These are phyloP conservation scores for Aspergillus sclerotioniger DNA, from an alignment of 495 filamentous ascomycete species.

Conservation along the genomic window DNA sequence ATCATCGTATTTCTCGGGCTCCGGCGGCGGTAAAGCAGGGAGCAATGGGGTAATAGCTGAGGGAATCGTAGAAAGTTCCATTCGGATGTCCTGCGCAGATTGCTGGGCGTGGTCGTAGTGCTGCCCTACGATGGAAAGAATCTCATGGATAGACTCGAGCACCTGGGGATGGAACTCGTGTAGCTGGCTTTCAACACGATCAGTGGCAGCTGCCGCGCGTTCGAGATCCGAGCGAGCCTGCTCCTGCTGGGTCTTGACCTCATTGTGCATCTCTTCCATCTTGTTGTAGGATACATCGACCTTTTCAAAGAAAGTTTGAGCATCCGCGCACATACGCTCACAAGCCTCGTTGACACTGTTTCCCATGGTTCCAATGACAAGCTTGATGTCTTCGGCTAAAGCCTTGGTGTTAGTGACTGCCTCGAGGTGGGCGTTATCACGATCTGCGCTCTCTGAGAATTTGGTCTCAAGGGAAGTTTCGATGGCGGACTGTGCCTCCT, in stretches of 20 bases:
- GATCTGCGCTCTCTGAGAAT: constrained; percentile 63
- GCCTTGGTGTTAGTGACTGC: constrained; percentile 68
- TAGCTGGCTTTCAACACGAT: constrained; percentile 70
- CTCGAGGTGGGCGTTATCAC: constrained; percentile 64
- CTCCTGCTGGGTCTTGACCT: constrained; percentile 71
- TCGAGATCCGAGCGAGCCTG: constrained; percentile 73
- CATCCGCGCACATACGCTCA: constrained; percentile 80
- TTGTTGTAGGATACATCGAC: constrained; percentile 75
- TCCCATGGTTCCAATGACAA: constrained; percentile 80
- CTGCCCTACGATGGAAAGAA: constrained; percentile 74
- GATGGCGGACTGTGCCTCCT: constrained; percentile 68
- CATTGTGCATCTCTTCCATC: constrained; percentile 70
- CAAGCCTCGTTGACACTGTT: constrained; percentile 77
- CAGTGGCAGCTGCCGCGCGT: constrained; percentile 66
- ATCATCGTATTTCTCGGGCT: constrained; percentile 64
- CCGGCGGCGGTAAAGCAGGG: constrained; percentile 47
- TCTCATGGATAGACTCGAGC: constrained; percentile 74
- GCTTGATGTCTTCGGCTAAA: constrained; percentile 79
- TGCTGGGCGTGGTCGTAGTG: constrained; percentile 70
- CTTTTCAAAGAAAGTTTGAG: constrained; percentile 74
- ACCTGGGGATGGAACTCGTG: constrained; percentile 83
- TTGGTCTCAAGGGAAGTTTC: constrained; percentile 69
- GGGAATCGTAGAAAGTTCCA: constrained; percentile 53
- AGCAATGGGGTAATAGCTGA: constrained; percentile 46
- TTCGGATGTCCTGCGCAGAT: constrained; percentile 49